These are phyloP conservation scores for Phascolomyces articulosus DNA, from an alignment of 371 early-diverging fungal genomes.

Conservation along the genomic window DNA sequence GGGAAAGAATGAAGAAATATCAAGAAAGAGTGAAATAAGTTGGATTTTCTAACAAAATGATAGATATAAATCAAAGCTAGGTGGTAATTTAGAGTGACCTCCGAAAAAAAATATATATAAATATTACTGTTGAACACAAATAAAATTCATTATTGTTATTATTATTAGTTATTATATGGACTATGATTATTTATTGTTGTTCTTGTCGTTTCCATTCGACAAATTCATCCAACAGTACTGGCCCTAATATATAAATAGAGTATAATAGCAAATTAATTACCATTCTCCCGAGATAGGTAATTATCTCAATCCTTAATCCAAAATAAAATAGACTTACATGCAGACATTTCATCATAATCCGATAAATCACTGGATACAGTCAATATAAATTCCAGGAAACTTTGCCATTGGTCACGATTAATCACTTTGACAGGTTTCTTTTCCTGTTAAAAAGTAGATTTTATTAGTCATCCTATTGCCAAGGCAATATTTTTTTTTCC, in stretches of 20 bases:
- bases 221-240: constrained; percentile 70
- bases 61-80: too few relatives aligned
- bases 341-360: constrained; percentile 69
- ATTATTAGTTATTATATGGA: too few relatives aligned
- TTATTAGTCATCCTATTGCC: not conserved
- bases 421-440: constrained; percentile 67
- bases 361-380: constrained; percentile 53
- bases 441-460: constrained; percentile 28
- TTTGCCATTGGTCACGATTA: constrained; percentile 77
- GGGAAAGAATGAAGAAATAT: not conserved
- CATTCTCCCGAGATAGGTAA: too few relatives aligned
- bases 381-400: constrained; percentile 67
- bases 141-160: too few relatives aligned
- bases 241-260: constrained; percentile 46
- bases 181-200: too few relatives aligned
- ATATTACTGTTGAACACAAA: too few relatives aligned
- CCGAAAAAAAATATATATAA: too few relatives aligned
- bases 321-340: constrained; percentile 58
- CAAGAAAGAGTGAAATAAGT: not conserved
- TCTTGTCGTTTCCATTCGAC: constrained; percentile 57
- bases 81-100: too few relatives aligned
- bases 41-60: too few relatives aligned
- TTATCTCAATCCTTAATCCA: too few relatives aligned
- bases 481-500: not conserved
- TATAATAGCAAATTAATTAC: too few relatives aligned